Percentiles rank a stretch among this genome's conserved stretches.
These are phyloP conservation scores for Yamadazyma sp. DNA, from an alignment of 805 yeast species.

Conservation along the genomic window DNA sequence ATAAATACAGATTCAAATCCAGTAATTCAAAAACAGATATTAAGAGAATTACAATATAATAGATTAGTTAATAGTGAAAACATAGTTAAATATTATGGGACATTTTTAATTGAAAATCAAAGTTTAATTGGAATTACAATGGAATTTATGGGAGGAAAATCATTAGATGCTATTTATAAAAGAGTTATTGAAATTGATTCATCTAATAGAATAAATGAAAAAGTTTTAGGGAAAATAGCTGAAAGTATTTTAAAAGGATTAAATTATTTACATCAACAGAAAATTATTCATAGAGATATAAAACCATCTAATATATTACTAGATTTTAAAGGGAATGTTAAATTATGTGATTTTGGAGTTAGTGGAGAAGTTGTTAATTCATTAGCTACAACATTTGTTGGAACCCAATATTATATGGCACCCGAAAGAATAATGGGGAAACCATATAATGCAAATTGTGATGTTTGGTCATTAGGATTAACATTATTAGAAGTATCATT, in stretches of 20 bases:
- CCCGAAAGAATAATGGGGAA: constrained; percentile 96
- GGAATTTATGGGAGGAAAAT: constrained; percentile 96
- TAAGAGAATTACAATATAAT: constrained; percentile 88
- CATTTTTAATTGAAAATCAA: constrained; percentile 71
- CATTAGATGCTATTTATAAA: constrained; percentile 87
- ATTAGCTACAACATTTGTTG: constrained; percentile 93
- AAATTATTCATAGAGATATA: constrained; percentile 91
- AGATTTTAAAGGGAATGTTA: constrained; percentile 75
- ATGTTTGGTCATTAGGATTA: constrained; percentile 94
- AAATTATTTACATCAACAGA: constrained; percentile 81
- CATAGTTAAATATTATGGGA: constrained; percentile 91
- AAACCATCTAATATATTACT: constrained; percentile 91
- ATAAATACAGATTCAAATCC: constrained; percentile 78
- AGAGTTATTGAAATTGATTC: constrained; percentile 57
- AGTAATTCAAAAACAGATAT: constrained; percentile 82
- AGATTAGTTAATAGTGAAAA: constrained; percentile 76
- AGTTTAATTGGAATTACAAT: constrained; percentile 89
- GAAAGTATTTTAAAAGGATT: constrained; percentile 81
- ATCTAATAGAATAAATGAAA: constrained; percentile 89
- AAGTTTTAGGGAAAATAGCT: constrained; percentile 87
- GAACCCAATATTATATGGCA: constrained; percentile 98
- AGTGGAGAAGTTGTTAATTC: constrained; percentile 96
- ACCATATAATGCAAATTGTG: constrained; percentile 92
- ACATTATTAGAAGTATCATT: constrained; percentile 81
- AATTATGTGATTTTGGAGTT: constrained; percentile 96